phyloP scores from a whole-genome alignment of 2,329 filamentous ascomycete species.

The Monosporascus ibericus region DNA sequence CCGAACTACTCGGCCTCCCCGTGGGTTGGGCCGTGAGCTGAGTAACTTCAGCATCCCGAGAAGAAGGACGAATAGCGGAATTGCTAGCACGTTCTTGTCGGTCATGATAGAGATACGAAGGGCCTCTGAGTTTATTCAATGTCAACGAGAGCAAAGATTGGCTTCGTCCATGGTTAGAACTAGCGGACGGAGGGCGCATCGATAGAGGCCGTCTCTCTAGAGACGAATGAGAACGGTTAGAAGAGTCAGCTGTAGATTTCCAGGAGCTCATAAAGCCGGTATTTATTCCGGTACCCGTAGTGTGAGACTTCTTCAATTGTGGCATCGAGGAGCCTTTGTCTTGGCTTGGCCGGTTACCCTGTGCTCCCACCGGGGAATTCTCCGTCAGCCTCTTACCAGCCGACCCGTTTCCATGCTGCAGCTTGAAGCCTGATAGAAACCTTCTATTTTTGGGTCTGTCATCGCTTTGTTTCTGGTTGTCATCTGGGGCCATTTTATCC shows the following conservation, averaged over 20 bases:
- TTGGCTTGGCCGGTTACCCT: constrained; percentile 9
- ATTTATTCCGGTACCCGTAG: constrained; percentile 7
- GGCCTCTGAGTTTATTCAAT: constrained; percentile 23
- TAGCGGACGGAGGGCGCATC: constrained; percentile 12
- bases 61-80: constrained; percentile 8
- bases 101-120: constrained; percentile 26
- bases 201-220: constrained; percentile 17
- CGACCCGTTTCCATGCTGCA: constrained; percentile 21
- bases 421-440: constrained; percentile 22
- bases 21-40: background rate
- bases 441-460: constrained; percentile 22
- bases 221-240: constrained; percentile 23
- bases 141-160: constrained; percentile 26
- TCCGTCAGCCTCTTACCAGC: constrained; percentile 20
- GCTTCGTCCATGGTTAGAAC: constrained; percentile 22
- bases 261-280: constrained; percentile 13
- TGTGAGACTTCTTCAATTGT: constrained; percentile 11
- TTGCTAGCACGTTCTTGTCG: constrained; percentile 10
- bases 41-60: background rate
- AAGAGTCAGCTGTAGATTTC: constrained; percentile 21
- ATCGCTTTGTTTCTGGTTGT: constrained; percentile 6
- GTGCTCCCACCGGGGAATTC: constrained; percentile 8
- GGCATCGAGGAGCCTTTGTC: constrained; percentile 6
- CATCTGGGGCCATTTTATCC: constrained; percentile 13
- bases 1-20: background rate